Evolutionary conservation across 192 early-diverging fungal species (phyloP).

Genomic region (Coemansia erecta): DNA sequence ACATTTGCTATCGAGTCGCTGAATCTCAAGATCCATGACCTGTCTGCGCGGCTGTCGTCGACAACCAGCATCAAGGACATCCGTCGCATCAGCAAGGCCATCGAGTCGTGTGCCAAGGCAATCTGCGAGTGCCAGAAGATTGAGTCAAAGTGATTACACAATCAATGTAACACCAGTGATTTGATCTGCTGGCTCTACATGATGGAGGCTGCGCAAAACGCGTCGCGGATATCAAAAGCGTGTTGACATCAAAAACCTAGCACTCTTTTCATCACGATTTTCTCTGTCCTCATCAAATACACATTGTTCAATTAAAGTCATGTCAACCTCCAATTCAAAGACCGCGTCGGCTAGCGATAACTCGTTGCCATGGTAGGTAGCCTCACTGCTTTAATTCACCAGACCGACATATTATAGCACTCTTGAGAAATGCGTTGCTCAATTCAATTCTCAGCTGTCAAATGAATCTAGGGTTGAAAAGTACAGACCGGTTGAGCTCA

Average conservation of each 20-base stretch:
- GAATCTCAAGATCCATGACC: constrained; percentile 17
- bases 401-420: too few species aligned
- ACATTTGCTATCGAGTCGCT: constrained; percentile 22
- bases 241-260: too few species aligned
- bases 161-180: too few species aligned
- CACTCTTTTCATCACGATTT: background rate
- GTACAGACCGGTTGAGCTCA: constrained; percentile 80
- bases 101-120: constrained; percentile 24
- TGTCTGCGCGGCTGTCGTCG: constrained; percentile 20
- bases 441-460: background rate
- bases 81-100: constrained; percentile 19
- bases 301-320: background rate
- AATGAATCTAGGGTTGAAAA: constrained; percentile 72
- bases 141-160: background rate
- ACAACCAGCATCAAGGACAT: constrained; percentile 20
- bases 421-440: background rate
- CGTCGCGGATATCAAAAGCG: background rate
- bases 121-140: constrained; percentile 17
- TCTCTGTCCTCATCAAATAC: background rate
- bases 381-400: too few species aligned
- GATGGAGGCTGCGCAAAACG: background rate
- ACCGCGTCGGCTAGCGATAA: constrained; percentile 17
- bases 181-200: too few species aligned
- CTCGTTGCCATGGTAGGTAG: constrained; percentile 43
- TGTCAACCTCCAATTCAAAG: constrained; percentile 5